Conservation (phyloP, 495 filamentous ascomycete species). For the Sporormia fimetaria region DNA sequence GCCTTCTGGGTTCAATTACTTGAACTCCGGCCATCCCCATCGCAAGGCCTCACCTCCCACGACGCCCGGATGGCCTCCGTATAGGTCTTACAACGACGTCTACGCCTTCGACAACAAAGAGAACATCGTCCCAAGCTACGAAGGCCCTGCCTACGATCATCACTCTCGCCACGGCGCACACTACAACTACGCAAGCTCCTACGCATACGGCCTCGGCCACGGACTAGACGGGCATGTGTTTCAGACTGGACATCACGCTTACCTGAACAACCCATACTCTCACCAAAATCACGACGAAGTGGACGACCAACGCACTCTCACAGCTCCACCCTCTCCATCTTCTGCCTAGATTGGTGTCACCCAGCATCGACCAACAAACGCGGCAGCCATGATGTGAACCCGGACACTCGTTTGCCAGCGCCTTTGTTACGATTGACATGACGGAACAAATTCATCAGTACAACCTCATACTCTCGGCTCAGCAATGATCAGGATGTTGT, state of each 20-base stretch:
- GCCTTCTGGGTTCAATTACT: slow-evolving; percentile 22
- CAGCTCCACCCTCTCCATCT: slow-evolving; percentile 25
- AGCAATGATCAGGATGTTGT: no score
- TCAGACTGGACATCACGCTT: slow-evolving; percentile 9
- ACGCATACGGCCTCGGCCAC: slow-evolving; percentile 13
- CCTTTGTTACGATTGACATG: no score
- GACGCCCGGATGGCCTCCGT: slow-evolving; percentile 9
- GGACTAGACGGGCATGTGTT: slow-evolving; percentile 13
- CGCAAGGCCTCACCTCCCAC: slow-evolving; percentile 16
- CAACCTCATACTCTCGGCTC: no score
- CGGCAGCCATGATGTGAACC: slow-evolving; percentile 2
- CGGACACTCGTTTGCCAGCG: no score
- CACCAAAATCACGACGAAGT: slow-evolving; percentile 13
- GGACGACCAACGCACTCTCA: slow-evolving; percentile 25
- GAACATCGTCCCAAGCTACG: slow-evolving; percentile 11
- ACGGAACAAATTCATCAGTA: no score
- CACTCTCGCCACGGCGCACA: slow-evolving; percentile 4
- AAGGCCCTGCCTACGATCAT: slow-evolving; percentile 8
- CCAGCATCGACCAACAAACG: slow-evolving; percentile 8
- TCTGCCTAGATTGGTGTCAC: slow-evolving; percentile 13
- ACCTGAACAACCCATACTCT: slow-evolving; percentile 12
- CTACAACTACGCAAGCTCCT: slow-evolving; percentile 8
- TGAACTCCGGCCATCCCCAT: slow-evolving; percentile 25
- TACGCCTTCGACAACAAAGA: slow-evolving; percentile 21
- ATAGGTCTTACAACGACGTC: slow-evolving; percentile 14